Evolutionary conservation across 2,329 filamentous ascomycete genomes (phyloP), one percentile per base, ranked within the genome.

Genomic region (Fusarium transvaalense): DNA sequence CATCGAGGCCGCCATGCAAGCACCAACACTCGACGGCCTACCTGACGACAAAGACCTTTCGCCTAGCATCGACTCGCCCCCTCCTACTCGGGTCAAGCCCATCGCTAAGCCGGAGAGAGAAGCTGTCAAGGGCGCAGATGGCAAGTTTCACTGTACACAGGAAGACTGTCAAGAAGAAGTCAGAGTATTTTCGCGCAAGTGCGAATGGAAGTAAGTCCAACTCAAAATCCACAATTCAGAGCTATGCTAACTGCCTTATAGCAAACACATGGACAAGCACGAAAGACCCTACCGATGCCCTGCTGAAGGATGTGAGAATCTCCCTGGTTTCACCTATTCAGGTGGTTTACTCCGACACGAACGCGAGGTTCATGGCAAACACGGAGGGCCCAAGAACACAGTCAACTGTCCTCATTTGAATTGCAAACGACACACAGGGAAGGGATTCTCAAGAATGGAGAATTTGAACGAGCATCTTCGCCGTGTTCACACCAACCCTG

Each of bases 181-280:
- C 7, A 86, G 84, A 43, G 86, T 86, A 14, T 98, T 97, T 76
- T 85, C 88, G 56, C 88, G 94, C 68, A 95, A 93, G 71, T 97
- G 94, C 81, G 94, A 97, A 82, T 97, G 93, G 93, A 97, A 91
- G 93, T 96, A 83, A 87, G 92, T 86, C 21, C 31, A 58, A n/a
- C 34, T 35, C 47, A 25, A 19, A 5, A 31, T n/a, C 58, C 13
- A 5, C 61, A n/a, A 38, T 6, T 19, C 39, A 17, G 23, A 25
- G 34, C 6, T 47, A 57, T 56, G 67, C 74, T 79, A 70, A 79
- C 65, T 31, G 29, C 12, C 55, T 29, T 19, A 9, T 69, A 97
- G 93, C 77, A 97, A 98, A 82, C 95, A 98, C 78, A 97, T 97
- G 94, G 95, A 98, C 81, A 97, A 97, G 78, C 95, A 98, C 78